These are phyloP conservation scores for Paecilomyces formosus DNA, from an alignment of 2,329 filamentous ascomycete genomes.

Conservation along the genomic window DNA sequence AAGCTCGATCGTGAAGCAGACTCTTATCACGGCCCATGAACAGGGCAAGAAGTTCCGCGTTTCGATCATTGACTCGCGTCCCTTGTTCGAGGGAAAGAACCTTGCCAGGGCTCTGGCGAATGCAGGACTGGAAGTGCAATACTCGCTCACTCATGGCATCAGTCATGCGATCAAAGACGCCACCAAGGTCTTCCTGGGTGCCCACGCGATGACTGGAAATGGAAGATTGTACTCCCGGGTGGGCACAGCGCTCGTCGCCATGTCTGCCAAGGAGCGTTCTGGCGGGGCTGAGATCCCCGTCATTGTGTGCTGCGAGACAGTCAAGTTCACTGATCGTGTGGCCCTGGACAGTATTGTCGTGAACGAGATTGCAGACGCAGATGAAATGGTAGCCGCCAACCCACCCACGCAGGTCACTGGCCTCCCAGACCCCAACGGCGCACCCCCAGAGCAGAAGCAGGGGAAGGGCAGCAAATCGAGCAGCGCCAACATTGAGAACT, in stretches of 20 bases:
- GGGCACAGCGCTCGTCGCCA: constrained; percentile 79
- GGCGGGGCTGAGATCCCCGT: constrained; percentile 63
- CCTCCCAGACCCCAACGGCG: constrained; percentile 16
- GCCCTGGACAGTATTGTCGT: constrained; percentile 87
- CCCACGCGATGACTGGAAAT: constrained; percentile 93
- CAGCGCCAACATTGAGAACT: constrained; percentile 1
- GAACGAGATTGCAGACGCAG: constrained; percentile 80
- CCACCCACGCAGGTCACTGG: constrained; percentile 25
- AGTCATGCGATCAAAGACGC: constrained; percentile 64
- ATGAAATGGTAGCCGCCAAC: constrained; percentile 47
- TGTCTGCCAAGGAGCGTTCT: constrained; percentile 61
- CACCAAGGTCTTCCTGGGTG: constrained; percentile 73
- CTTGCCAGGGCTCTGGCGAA: constrained; percentile 64
- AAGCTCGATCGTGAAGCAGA: constrained; percentile 76
- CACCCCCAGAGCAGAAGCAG: constrained; percentile 15
- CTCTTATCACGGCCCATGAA: constrained; percentile 63
- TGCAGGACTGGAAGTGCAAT: constrained; percentile 68
- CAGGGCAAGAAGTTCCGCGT: constrained; percentile 73
- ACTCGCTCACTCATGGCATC: constrained; percentile 72
- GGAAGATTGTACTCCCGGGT: constrained; percentile 81
- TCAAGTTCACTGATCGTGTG: constrained; percentile 90
- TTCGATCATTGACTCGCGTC: constrained; percentile 71
- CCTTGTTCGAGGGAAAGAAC: constrained; percentile 61
- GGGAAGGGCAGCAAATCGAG: constrained; percentile 5
- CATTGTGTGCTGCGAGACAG: constrained; percentile 83